Conservation (phyloP, 495 filamentous ascomycete genomes). For the Acidomyces sp. region DNA sequence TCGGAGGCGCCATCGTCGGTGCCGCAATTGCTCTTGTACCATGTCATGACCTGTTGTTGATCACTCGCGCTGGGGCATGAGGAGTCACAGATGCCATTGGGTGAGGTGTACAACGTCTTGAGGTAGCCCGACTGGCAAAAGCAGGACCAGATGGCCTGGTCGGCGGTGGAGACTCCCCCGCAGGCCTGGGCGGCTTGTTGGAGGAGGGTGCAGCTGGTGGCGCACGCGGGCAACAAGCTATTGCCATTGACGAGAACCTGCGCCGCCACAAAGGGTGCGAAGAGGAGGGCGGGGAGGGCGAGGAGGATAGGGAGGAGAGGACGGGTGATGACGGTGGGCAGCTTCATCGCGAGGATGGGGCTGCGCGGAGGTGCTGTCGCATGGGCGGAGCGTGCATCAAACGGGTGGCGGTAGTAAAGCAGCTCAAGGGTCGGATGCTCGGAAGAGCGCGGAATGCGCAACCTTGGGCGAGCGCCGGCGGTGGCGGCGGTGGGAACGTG, state of each 20-base stretch:
- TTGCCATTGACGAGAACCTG: conserved; percentile 24
- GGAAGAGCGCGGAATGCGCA: too few relatives aligned
- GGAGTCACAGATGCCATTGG: conserved; percentile 28
- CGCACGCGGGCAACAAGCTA: conserved; percentile 38
- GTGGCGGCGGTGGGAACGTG: too few relatives aligned
- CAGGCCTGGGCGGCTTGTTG: conserved; percentile 35
- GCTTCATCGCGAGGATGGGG: too few relatives aligned
- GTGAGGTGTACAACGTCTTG: conserved; percentile 28
- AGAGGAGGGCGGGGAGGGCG: neutral
- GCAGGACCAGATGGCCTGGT: conserved; percentile 37
- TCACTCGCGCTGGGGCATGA: conserved; percentile 30
- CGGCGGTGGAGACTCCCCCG: conserved; percentile 23
- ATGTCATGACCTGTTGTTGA: conserved; percentile 33
- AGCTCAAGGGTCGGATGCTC: too few relatives aligned
- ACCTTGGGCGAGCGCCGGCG: too few relatives aligned
- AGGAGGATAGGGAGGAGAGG: too few relatives aligned
- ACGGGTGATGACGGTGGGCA: too few relatives aligned
- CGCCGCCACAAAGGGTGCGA: conserved; percentile 11
- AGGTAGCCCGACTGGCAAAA: conserved; percentile 42
- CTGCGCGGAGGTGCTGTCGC: too few relatives aligned
- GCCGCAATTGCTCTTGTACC: conserved; percentile 32
- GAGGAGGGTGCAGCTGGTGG: conserved; percentile 34
- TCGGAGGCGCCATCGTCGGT: conserved; percentile 9
- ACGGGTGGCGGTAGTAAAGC: too few relatives aligned
- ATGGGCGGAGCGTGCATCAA: too few relatives aligned